Evolutionary conservation across 1,139 yeast genomes (phyloP), one percentile per base, ranked within the genome.

Genomic region (Blastobotrys proliferans): DNA sequence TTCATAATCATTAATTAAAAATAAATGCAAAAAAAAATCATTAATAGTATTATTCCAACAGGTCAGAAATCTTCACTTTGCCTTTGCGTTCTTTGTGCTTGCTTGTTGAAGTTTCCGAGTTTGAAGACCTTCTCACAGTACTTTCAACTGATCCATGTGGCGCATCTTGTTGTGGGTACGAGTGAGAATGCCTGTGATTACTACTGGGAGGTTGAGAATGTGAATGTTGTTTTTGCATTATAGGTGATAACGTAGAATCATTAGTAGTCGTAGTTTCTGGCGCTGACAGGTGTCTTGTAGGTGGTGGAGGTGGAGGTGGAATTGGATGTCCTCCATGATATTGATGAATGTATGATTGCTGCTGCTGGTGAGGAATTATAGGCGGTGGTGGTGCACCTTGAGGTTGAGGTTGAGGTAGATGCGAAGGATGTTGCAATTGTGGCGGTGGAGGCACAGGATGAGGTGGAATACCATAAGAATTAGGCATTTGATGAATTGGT

Each of bases 41-140:
- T 6, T 10, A 28, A 28, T 9, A 28, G 13, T 14, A 30, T 34
- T 40, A 48, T 26, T 50, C 50, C 29, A 51, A 47, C n/a, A 51
- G 47, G 31, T 51, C 54, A 13, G 69, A 79, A 62, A 67, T 72
- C 46, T 53, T 74, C 41, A 43, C 60, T 39, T 57, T 56, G 17
- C 52, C 40, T 37, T 29, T 21, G 24, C 43, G 33, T 29, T 25
- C 13, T 26, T 33, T 24, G 26, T 10, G 33, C 32, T 19, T 17
- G 19, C 31, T 18, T 8, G 20, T 35, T n/a, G n/a, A n/a, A n/a
- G n/a, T n/a, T n/a, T n/a, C n/a, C n/a, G n/a, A n/a, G n/a, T n/a
- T n/a, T n/a, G n/a, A n/a, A n/a, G n/a, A n/a, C n/a, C n/a, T n/a
- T n/a, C n/a, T n/a, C n/a, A n/a, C n/a, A n/a, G n/a, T 35, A 8